Percentiles rank a stretch among this genome's conserved stretches.
Conservation (phyloP, 495 filamentous ascomycete species). For the Rusavskia elegans region DNA sequence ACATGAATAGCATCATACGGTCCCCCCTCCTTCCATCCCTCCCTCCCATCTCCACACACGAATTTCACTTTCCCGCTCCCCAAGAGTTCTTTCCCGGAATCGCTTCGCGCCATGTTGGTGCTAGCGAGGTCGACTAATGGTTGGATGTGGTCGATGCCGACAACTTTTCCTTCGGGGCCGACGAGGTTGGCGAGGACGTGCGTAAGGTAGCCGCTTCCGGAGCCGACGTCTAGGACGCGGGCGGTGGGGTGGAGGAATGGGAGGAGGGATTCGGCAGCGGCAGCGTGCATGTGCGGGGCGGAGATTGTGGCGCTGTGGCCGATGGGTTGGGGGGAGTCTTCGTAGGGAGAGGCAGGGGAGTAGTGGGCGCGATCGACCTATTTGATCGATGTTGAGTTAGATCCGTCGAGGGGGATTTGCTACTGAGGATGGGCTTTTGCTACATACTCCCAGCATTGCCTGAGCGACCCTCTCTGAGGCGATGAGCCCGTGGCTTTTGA, state of each 20-base stretch:
- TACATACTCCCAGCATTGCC: slow-evolving; percentile 59
- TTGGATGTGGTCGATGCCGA: slow-evolving; percentile 82
- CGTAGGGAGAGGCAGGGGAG: slow-evolving; percentile 51
- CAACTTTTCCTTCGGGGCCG: slow-evolving; percentile 35
- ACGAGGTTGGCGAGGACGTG: slow-evolving; percentile 77
- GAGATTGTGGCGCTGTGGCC: slow-evolving; percentile 82
- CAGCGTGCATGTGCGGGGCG: slow-evolving; percentile 94
- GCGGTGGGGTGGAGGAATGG: slow-evolving; percentile 34
- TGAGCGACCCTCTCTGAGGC: slow-evolving; percentile 49
- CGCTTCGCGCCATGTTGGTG: slow-evolving; percentile 57
- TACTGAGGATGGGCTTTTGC: too few relatives aligned
- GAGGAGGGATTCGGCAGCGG: slow-evolving; percentile 52
- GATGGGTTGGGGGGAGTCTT: slow-evolving; percentile 82
- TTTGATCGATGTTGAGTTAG: not conserved
- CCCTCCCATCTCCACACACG: slow-evolving; percentile 64
- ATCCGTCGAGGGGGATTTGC: too few relatives aligned
- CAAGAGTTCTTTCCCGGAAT: slow-evolving; percentile 46
- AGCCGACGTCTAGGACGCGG: slow-evolving; percentile 73
- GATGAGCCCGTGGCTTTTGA: slow-evolving; percentile 57
- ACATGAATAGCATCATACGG: slow-evolving; percentile 91
- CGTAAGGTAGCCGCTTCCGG: slow-evolving; percentile 81
- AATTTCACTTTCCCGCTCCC: slow-evolving; percentile 49
- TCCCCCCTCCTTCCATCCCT: slow-evolving; percentile 43
- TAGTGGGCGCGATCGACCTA: slow-evolving; percentile 89
- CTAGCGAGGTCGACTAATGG: slow-evolving; percentile 58